Conservation (phyloP, 805 yeast genomes). For the Spathaspora girioi region DNA sequence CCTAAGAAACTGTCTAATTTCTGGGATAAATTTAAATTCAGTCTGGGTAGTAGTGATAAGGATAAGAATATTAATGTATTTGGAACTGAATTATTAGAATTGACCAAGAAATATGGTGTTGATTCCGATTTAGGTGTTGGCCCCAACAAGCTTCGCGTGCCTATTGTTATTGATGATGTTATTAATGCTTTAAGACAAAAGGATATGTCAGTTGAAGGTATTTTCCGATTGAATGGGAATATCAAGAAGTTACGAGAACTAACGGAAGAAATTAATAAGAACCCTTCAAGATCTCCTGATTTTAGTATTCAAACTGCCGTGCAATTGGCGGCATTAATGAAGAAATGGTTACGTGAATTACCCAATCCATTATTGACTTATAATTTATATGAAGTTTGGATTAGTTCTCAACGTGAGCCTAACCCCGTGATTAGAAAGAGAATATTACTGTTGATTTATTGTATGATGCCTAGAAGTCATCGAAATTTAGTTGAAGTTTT, state of each 20-base stretch:
- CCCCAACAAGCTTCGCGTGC: slow-evolving; percentile 73
- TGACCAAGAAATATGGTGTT: slow-evolving; percentile 71
- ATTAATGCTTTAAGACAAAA: slow-evolving; percentile 79
- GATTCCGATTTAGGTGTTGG: slow-evolving; percentile 86
- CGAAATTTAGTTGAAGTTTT: slow-evolving; percentile 86
- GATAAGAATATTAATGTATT: slow-evolving; percentile 50
- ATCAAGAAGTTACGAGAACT: slow-evolving; percentile 75
- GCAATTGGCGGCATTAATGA: slow-evolving; percentile 88
- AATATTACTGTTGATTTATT: slow-evolving; percentile 60
- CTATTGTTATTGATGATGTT: slow-evolving; percentile 82
- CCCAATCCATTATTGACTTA: slow-evolving; percentile 88
- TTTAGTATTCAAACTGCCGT: slow-evolving; percentile 76
- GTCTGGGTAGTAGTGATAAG: slow-evolving; percentile 19
- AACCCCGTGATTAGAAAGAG: slow-evolving; percentile 46
- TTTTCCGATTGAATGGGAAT: slow-evolving; percentile 94
- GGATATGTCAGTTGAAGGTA: slow-evolving; percentile 95
- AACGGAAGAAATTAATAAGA: slow-evolving; percentile 66
- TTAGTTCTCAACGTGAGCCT: slow-evolving; percentile 54
- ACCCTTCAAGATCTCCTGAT: slow-evolving; percentile 69
- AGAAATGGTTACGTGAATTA: slow-evolving; percentile 85
- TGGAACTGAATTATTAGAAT: slow-evolving; percentile 68
- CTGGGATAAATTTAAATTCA: slow-evolving; percentile 51
- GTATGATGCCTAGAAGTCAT: slow-evolving; percentile 76
- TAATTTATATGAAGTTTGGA: slow-evolving; percentile 74
- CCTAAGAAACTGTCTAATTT: slow-evolving; percentile 43